Conservation (phyloP, 768 basidiomycete genomes). For the Crassisporium funariophilum region DNA sequence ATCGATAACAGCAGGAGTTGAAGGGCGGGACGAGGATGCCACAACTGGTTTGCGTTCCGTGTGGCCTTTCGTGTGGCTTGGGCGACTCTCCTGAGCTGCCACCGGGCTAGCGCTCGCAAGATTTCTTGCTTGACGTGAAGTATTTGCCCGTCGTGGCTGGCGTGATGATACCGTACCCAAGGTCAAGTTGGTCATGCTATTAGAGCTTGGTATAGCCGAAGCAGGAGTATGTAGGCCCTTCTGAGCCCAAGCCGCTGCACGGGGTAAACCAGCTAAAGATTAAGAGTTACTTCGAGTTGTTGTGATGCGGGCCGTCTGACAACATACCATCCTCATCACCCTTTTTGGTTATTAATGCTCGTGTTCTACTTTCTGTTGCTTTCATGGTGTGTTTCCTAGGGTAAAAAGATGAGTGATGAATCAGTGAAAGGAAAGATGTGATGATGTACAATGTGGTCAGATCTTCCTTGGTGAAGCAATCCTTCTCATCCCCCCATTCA, state of each 20-base stretch:
- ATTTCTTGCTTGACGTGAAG: conserved; percentile 51
- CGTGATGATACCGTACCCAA: conserved; percentile 29
- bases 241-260: conserved; percentile 67
- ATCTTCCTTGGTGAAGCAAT: conserved; percentile 97
- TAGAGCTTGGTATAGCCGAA: conserved; percentile 18
- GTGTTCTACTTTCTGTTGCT: conserved; percentile 73
- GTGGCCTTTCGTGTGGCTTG: conserved; percentile 32
- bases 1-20: conserved; percentile 55
- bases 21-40: conserved; percentile 61
- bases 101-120: conserved; percentile 22
- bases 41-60: conserved; percentile 46
- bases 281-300: conserved; percentile 13
- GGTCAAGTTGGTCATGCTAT: background rate
- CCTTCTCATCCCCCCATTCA: conserved; percentile 98
- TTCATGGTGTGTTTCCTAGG: conserved; percentile 90
- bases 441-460: conserved; percentile 75
- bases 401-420: conserved; percentile 11
- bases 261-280: conserved; percentile 56
- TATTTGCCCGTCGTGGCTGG: conserved; percentile 44
- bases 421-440: conserved; percentile 8
- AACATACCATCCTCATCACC: conserved; percentile 60
- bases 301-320: too few species aligned
- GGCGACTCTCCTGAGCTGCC: conserved; percentile 34
- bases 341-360: conserved; percentile 54
- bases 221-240: conserved; percentile 27